phyloP scores from a whole-genome alignment of 805 yeast genomes.

The Wickerhamiella slavikovae region DNA sequence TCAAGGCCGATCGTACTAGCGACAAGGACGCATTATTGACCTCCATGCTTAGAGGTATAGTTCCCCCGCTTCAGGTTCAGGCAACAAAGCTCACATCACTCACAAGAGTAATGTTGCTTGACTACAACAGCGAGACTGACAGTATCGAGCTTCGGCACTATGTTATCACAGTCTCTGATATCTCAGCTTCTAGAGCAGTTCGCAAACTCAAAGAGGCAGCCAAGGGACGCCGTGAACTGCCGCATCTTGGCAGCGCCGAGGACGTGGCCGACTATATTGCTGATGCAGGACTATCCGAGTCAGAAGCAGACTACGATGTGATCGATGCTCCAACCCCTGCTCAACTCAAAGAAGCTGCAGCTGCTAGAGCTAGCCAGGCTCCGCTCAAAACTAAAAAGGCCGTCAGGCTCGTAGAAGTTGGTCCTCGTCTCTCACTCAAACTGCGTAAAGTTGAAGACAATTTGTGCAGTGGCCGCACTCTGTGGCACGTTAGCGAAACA shows the following conservation, averaged over 20 bases:
- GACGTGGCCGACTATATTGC: constrained; percentile 76
- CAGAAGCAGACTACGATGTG: constrained; percentile 85
- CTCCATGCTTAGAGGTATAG: constrained; percentile 84
- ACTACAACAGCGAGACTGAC: constrained; percentile 50
- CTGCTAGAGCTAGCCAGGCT: constrained; percentile 3
- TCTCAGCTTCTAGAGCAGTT: constrained; percentile 45
- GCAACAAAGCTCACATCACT: constrained; percentile 52
- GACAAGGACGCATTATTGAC: constrained; percentile 63
- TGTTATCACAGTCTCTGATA: constrained; percentile 66
- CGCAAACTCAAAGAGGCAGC: constrained; percentile 49
- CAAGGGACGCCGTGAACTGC: constrained; percentile 40
- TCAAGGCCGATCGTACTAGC: constrained; percentile 39
- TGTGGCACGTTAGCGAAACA: constrained; percentile 53
- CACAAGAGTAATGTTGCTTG: constrained; percentile 66
- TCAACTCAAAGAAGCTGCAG: too few relatives aligned
- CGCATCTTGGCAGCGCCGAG: constrained; percentile 40
- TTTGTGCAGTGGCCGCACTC: constrained; percentile 67
- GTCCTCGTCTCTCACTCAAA: constrained; percentile 66
- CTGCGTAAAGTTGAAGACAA: constrained; percentile 84
- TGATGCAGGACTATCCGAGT: constrained; percentile 69
- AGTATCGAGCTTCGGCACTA: constrained; percentile 76
- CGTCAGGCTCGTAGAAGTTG: constrained; percentile 76
- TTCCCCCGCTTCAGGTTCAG: constrained; percentile 87
- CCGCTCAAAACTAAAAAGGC: constrained; percentile 41
- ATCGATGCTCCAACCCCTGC: constrained; percentile 14